Conservation (phyloP, 108 stramenopile species). For the Nitzschia sp. region DNA sequence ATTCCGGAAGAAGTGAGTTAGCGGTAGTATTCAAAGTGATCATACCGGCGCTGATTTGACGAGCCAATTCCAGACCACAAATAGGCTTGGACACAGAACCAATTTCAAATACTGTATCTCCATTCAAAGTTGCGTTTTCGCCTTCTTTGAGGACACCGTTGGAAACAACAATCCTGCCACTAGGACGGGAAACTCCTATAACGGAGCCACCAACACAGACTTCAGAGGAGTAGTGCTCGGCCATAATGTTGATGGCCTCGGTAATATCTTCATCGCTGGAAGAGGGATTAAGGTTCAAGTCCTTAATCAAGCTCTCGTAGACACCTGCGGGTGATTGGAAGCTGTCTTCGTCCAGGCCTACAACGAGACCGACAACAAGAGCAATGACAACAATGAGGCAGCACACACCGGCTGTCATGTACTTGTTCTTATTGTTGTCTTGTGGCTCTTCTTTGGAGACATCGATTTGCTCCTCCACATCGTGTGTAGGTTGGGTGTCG, state of each 20-base stretch:
- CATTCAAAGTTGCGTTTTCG: background rate
- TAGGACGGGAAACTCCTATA: constrained; percentile 1
- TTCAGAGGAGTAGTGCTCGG: background rate
- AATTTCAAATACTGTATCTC: background rate
- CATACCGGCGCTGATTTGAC: background rate
- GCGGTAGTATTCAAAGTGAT: background rate
- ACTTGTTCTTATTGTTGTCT: no score
- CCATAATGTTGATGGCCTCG: background rate
- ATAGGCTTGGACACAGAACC: background rate
- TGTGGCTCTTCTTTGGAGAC: no score
- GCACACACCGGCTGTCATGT: no score
- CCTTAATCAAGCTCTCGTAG: background rate
- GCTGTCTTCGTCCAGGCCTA: no score
- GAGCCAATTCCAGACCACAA: background rate
- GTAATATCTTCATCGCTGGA: background rate
- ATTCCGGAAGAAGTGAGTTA: background rate
- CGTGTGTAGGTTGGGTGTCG: no score
- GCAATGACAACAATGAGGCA: no score
- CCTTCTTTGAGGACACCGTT: background rate
- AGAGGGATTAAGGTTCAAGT: background rate
- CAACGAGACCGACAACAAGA: no score
- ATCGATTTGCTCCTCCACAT: no score
- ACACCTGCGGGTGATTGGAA: no score
- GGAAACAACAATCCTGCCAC: background rate
- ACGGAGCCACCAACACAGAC: background rate